phyloP scores from a whole-genome alignment of 495 filamentous ascomycete genomes.

The Podospora conica region DNA sequence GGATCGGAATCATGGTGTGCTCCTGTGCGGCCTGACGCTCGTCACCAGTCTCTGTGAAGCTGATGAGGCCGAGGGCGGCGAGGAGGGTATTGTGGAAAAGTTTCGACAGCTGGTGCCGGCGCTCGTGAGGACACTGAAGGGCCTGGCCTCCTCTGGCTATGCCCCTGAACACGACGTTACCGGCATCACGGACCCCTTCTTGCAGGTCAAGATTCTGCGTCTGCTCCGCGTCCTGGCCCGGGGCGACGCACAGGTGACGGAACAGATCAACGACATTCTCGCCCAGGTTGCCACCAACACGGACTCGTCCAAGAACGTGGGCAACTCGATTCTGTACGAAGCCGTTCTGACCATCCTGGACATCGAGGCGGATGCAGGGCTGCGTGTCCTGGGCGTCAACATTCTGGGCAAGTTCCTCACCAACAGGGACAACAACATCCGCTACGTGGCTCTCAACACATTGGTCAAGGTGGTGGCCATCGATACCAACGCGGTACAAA shows the following conservation, averaged over 20 bases:
- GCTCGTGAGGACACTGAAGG: slow-evolving; percentile 86
- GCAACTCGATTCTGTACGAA: slow-evolving; percentile 96
- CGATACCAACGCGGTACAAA: slow-evolving; percentile 93
- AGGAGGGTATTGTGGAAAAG: slow-evolving; percentile 78
- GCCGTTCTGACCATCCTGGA: slow-evolving; percentile 95
- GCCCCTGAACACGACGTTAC: slow-evolving; percentile 97
- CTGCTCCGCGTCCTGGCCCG: slow-evolving; percentile 79
- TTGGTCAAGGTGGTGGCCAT: slow-evolving; percentile 97
- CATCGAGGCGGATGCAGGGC: slow-evolving; percentile 92
- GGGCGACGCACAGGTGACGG: slow-evolving; percentile 82
- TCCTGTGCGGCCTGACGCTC: slow-evolving; percentile 86
- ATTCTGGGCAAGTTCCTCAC: slow-evolving; percentile 96
- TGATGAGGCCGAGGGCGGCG: slow-evolving; percentile 81
- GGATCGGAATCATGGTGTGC: slow-evolving; percentile 88
- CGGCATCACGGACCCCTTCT: slow-evolving; percentile 96
- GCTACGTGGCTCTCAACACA: slow-evolving; percentile 95
- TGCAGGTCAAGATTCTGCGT: slow-evolving; percentile 91
- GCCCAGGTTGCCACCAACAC: slow-evolving; percentile 98
- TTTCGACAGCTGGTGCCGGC: slow-evolving; percentile 74
- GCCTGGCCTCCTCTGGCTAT: slow-evolving; percentile 88
- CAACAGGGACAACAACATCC: slow-evolving; percentile 98
- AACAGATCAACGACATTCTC: slow-evolving; percentile 96
- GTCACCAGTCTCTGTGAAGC: slow-evolving; percentile 91
- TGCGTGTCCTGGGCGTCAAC: slow-evolving; percentile 92
- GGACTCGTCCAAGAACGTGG: slow-evolving; percentile 96